Conservation (phyloP, 305 asterid species). For the Andrographis paniculata region DNA sequence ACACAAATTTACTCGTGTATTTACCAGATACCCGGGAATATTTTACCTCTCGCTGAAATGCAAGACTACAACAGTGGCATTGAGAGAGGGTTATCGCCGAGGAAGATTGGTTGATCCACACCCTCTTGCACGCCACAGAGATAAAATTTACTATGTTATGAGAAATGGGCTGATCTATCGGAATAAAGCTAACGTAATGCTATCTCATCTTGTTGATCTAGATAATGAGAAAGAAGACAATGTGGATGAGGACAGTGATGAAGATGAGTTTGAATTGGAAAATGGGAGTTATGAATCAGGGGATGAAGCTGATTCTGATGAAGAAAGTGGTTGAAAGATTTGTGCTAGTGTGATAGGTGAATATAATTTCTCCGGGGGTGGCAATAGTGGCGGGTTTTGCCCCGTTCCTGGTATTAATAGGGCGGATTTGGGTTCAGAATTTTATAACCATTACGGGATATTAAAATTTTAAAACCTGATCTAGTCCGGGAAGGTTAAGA, state of each 20-base stretch:
- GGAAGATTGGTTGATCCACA: slow-evolving; percentile 62
- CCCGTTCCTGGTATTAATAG: too few species aligned
- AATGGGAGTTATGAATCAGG: slow-evolving; percentile 41
- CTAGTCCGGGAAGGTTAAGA: too few species aligned
- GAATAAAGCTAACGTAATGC: slow-evolving; percentile 49
- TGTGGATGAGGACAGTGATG: slow-evolving; percentile 33
- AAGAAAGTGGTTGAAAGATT: slow-evolving; percentile 13
- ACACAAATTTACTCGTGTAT: slow-evolving; percentile 75
- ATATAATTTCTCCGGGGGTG: too few species aligned
- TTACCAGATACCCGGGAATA: slow-evolving; percentile 89
- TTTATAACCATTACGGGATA: too few species aligned
- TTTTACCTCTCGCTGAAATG: slow-evolving; percentile 82
- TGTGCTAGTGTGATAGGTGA: too few species aligned
- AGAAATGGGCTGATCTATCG: slow-evolving; percentile 76
- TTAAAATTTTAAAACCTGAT: too few species aligned
- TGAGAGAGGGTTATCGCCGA: slow-evolving; percentile 77
- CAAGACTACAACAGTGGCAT: slow-evolving; percentile 81
- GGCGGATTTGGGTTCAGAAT: too few species aligned
- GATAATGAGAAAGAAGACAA: slow-evolving; percentile 27
- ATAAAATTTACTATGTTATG: slow-evolving; percentile 63
- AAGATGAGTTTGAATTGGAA: slow-evolving; percentile 42
- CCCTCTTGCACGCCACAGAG: slow-evolving; percentile 57
- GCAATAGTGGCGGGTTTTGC: too few species aligned
- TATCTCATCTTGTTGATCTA: slow-evolving; percentile 37
- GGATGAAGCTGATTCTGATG: slow-evolving; percentile 37